These are phyloP conservation scores for Mallotus repandus DNA, from an alignment of 441 rosid genomes.

Conservation along the genomic window DNA sequence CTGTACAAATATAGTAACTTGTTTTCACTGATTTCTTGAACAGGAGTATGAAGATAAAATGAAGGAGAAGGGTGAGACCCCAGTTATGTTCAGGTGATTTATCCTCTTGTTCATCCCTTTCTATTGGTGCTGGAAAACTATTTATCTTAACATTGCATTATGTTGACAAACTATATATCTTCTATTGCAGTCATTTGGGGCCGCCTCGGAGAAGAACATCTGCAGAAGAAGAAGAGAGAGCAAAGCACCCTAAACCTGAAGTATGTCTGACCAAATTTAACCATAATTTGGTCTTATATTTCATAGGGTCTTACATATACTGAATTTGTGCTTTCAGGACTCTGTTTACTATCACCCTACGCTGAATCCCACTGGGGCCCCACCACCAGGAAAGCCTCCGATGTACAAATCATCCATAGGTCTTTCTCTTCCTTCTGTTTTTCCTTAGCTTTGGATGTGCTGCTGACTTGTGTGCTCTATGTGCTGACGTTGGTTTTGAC, in stretches of 20 bases:
- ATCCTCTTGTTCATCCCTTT: constrained; percentile 11
- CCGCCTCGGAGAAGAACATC: constrained; percentile 73
- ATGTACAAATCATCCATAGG: constrained; percentile 94
- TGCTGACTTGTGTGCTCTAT: constrained; percentile 2
- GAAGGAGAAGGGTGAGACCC: constrained; percentile 92
- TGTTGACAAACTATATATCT: constrained; percentile 28
- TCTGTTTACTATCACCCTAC: constrained; percentile 97
- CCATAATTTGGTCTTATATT: background rate
- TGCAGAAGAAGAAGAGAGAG: constrained; percentile 85
- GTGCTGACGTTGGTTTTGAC: background rate
- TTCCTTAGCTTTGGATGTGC: background rate
- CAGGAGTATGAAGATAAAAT: constrained; percentile 92
- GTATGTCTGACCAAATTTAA: constrained; percentile 38
- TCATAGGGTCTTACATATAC: constrained; percentile 15
- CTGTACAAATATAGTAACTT: background rate
- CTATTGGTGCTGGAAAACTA: background rate
- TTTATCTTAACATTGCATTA: constrained; percentile 13
- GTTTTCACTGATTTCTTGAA: constrained; percentile 16
- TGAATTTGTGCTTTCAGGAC: constrained; percentile 51
- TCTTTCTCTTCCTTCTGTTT: constrained; percentile 20
- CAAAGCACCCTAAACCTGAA: constrained; percentile 79
- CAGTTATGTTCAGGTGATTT: constrained; percentile 92
- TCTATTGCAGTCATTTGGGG: constrained; percentile 76
- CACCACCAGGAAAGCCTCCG: constrained; percentile 98
- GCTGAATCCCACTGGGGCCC: constrained; percentile 94